These are phyloP conservation scores for Boletus semigastroideus DNA, from an alignment of 1,284 basidiomycete species.

Conservation along the genomic window DNA sequence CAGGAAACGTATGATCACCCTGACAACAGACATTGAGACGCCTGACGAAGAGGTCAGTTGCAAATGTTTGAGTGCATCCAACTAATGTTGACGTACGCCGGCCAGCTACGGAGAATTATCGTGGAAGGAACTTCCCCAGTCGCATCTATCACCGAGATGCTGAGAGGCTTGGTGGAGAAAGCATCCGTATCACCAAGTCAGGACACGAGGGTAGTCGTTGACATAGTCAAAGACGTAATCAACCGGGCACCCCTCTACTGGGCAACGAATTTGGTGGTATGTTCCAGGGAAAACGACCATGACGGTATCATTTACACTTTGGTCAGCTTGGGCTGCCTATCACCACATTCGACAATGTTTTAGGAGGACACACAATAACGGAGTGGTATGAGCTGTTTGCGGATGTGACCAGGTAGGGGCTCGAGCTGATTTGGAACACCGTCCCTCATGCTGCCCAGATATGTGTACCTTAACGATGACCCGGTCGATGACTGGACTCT, in stretches of 20 bases:
- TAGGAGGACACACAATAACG: slow-evolving; percentile 50
- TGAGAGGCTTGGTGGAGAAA: slow-evolving; percentile 14
- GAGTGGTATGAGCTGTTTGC: slow-evolving; percentile 53
- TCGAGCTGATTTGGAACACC: neutral
- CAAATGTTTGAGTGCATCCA: neutral
- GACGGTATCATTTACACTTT: slow-evolving; percentile 23
- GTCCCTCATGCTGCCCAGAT: slow-evolving; percentile 39
- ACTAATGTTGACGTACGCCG: neutral
- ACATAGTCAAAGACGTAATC: slow-evolving; percentile 73
- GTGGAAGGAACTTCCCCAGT: slow-evolving; percentile 9
- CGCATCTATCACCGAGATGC: slow-evolving; percentile 11
- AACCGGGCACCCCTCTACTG: slow-evolving; percentile 66
- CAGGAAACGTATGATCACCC: slow-evolving; percentile 18
- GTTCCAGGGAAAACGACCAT: slow-evolving; percentile 20
- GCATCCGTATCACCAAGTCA: slow-evolving; percentile 34
- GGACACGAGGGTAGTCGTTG: slow-evolving; percentile 45
- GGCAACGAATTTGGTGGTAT: slow-evolving; percentile 60
- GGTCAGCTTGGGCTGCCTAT: slow-evolving; percentile 57
- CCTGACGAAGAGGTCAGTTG: slow-evolving; percentile 19
- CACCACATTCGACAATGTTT: slow-evolving; percentile 47
- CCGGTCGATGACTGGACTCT: slow-evolving; percentile 59
- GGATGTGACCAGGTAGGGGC: slow-evolving; percentile 49
- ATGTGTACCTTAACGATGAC: slow-evolving; percentile 58
- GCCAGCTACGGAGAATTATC: slow-evolving; percentile 14
- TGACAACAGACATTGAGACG: slow-evolving; percentile 14